Evolutionary conservation across 2,329 filamentous ascomycete genomes (phyloP), one percentile per base, ranked within the genome.

Genomic region (Venturiaceae sp.): DNA sequence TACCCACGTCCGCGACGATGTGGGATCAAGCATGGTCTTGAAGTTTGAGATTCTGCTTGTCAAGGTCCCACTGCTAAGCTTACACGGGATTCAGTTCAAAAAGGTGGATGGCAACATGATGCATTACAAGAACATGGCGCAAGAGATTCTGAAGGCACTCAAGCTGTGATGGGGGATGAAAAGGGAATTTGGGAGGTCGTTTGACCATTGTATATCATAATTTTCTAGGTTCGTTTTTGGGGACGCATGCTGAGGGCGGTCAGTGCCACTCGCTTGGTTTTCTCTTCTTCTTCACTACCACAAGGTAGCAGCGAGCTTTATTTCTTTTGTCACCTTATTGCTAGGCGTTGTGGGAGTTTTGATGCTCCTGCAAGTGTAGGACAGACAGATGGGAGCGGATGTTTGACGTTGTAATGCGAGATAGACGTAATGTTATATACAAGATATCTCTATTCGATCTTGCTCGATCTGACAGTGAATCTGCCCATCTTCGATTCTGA

Each of bases 61-160:
- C 70, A 99, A 99, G 75, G 91, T 99, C 28, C 94, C 94, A 13
- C 77, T 99, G 55, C 84, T 99, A 61, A 91, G 88, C 44, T 75
- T 99, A 59, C 92, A 99, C 68, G 94, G 94, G 53, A 92, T 99
- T 62, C 94, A 97, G 71, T 99, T 99, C 78, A 99, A 99, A 80
- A 91, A 94, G 69, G 86, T 97, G 64, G 84, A 89, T 59, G 92
- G 94, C 95, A 60, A 97, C 94, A 60, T 97, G 92, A 61, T 61
- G 92, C 92, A 96, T 72, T 99, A 95, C 76, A 96, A 96, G 78
- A 92, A 90, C 68, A 95, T 97, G 91, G 94, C 94, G 36, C 92
- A 96, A 73, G 91, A 91, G 66, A 96, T 99, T 66, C 77, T 99
- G 65, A 84, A 87, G 68, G 91, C 94, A 71, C 75, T 99, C 64